These are phyloP conservation scores for Tephrocybe sp. DNA, from an alignment of 768 basidiomycete genomes.

Conservation along the genomic window DNA sequence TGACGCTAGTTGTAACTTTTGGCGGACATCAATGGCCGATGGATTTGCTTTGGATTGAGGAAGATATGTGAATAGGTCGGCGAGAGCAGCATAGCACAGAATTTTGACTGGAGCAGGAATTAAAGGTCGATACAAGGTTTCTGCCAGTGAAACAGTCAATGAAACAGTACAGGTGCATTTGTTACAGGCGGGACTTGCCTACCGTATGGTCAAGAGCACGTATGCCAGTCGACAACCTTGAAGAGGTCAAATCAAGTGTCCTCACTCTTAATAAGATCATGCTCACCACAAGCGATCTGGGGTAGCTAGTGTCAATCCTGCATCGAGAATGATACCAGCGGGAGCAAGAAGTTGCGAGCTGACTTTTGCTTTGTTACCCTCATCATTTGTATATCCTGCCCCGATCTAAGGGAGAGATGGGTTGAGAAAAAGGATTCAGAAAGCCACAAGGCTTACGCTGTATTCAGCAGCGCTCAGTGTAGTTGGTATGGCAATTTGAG, in stretches of 20 bases:
- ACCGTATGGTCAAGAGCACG: constrained; percentile 79
- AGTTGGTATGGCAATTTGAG: constrained; percentile 79
- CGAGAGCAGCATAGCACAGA: constrained; percentile 62
- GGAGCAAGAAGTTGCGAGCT: constrained; percentile 58
- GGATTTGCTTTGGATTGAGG: constrained; percentile 62
- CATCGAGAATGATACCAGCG: constrained; percentile 74
- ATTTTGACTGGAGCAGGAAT: constrained; percentile 58
- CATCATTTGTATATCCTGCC: constrained; percentile 71
- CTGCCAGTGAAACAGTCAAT: constrained; percentile 28
- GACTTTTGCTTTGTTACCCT: constrained; percentile 62
- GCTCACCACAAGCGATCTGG: constrained; percentile 72
- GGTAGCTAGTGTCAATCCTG: constrained; percentile 67
- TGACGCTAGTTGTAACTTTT: constrained; percentile 68
- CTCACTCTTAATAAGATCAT: constrained; percentile 3
- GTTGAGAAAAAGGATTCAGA: not conserved
- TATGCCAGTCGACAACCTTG: constrained; percentile 76
- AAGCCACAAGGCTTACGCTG: constrained; percentile 37
- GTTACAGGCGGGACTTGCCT: constrained; percentile 35
- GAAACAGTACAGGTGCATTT: not conserved
- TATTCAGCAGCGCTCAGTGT: constrained; percentile 81
- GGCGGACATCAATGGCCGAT: constrained; percentile 51
- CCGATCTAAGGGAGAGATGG: constrained; percentile 39
- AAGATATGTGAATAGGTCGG: constrained; percentile 73
- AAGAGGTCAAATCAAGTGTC: constrained; percentile 12
- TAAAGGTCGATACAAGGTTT: constrained; percentile 58